A percentile compares a stretch with the other conserved stretches of the same genome.
Conservation (phyloP, 2,329 filamentous ascomycete genomes). For the Pleomassaria siparia region DNA sequence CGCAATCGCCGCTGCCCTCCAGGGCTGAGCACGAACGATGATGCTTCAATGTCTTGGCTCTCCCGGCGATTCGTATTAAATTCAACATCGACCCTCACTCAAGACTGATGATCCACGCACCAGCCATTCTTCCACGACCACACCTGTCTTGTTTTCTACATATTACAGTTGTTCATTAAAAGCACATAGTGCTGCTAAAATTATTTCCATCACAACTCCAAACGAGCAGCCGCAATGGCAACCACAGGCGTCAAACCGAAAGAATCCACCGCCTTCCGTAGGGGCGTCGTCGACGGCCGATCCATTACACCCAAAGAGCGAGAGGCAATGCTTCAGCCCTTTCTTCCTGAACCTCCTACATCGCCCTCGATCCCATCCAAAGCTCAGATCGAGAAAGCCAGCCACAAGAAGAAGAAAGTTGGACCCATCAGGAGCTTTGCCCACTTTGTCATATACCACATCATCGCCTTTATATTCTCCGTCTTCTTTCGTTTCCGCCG, state of each 20-base stretch:
- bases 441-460: conserved; percentile 66
- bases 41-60: conserved; percentile 21
- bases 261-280: conserved; percentile 38
- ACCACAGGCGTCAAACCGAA: conserved; percentile 31
- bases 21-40: conserved; percentile 39
- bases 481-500: conserved; percentile 82
- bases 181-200: not conserved
- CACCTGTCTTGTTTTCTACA: not conserved
- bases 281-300: conserved; percentile 39
- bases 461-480: conserved; percentile 81
- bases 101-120: conserved; percentile 1
- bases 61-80: conserved; percentile 16
- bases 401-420: conserved; percentile 46
- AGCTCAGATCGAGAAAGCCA: conserved; percentile 13
- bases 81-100: conserved; percentile 3
- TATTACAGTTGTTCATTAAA: not conserved
- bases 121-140: conserved; percentile 2
- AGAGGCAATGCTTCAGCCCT: conserved; percentile 54
- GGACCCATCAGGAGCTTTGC: conserved; percentile 63
- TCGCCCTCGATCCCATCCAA: conserved; percentile 9
- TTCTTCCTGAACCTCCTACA: conserved; percentile 49
- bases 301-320: conserved; percentile 51
- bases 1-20: conserved; percentile 33
- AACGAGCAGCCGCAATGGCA: conserved; percentile 30
- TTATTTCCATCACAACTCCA: not conserved